These are phyloP conservation scores for Trichoderma orchidacearum DNA, from an alignment of 495 filamentous ascomycete genomes.

Conservation along the genomic window DNA sequence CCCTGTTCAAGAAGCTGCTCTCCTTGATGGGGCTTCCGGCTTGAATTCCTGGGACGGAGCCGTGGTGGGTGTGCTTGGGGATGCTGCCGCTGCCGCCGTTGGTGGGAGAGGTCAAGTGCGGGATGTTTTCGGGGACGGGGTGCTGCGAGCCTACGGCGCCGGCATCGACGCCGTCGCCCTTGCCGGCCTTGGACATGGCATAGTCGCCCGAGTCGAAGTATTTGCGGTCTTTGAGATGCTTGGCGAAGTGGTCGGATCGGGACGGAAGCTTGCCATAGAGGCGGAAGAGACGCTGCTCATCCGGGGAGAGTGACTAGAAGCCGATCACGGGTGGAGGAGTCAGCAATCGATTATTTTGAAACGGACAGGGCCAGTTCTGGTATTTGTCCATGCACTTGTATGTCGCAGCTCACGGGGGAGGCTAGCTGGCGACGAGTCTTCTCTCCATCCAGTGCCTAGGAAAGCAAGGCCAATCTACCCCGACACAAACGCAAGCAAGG, in stretches of 20 bases:
- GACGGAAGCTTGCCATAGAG: conserved; percentile 94
- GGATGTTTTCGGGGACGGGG: conserved; percentile 92
- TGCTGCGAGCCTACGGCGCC: conserved; percentile 89
- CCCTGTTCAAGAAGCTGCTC: conserved; percentile 65
- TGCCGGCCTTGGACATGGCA: conserved; percentile 95
- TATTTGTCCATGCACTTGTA: too few species aligned
- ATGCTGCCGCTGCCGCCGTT: conserved; percentile 29
- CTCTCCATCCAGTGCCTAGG: too few species aligned
- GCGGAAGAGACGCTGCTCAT: conserved; percentile 90
- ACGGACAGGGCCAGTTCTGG: too few species aligned
- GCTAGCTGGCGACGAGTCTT: too few species aligned
- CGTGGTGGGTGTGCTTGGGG: conserved; percentile 29
- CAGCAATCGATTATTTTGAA: too few species aligned
- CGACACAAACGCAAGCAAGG: too few species aligned
- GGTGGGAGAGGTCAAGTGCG: conserved; percentile 65
- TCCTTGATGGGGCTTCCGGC: conserved; percentile 78
- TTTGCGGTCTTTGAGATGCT: conserved; percentile 96
- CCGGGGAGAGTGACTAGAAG: conserved; percentile 64
- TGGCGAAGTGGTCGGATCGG: conserved; percentile 92
- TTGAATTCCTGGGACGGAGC: conserved; percentile 33
- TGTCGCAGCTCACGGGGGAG: too few species aligned
- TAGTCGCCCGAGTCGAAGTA: conserved; percentile 99
- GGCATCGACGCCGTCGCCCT: conserved; percentile 85
- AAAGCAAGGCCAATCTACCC: too few species aligned
- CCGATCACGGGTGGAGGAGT: conserved; percentile 4